Conservation (phyloP, 305 asterid species). For the Fraxinus latifolia region DNA sequence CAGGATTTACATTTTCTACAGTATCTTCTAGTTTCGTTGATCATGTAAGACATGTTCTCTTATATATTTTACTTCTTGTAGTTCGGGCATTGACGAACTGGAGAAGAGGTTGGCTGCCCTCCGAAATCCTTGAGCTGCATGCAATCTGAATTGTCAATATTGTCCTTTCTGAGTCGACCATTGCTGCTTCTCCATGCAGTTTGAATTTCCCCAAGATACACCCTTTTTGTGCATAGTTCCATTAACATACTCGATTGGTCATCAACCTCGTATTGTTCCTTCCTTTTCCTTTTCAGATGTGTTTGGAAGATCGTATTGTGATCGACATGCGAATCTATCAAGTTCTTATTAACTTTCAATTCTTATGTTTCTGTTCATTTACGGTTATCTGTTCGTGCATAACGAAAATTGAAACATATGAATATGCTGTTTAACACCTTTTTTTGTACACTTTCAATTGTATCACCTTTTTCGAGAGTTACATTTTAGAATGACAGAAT, state of each 20-base stretch:
- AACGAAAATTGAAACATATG: background rate
- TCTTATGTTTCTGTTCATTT: background rate
- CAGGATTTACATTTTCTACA: background rate
- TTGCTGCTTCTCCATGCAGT: background rate
- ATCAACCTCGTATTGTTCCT: background rate
- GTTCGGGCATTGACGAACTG: constrained; percentile 53
- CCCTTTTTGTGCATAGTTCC: background rate
- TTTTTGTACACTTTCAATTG: background rate
- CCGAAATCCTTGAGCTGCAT: constrained; percentile 46
- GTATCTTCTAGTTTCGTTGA: background rate
- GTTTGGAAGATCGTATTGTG: background rate
- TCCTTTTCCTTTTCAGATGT: background rate
- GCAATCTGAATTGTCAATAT: background rate
- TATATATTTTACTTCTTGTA: constrained; percentile 21
- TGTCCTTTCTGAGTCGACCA: background rate
- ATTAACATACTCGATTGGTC: background rate
- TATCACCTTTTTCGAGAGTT: background rate
- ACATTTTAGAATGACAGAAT: background rate
- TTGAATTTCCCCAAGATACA: background rate
- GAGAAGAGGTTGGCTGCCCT: constrained; percentile 64
- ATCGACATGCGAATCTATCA: background rate
- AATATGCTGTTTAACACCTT: background rate
- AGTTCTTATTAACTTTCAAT: background rate
- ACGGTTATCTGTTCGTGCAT: background rate
- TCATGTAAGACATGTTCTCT: background rate